Evolutionary conservation across 169 alveolate species (phyloP).

Genomic region (Eimeria brunetti): DNA sequence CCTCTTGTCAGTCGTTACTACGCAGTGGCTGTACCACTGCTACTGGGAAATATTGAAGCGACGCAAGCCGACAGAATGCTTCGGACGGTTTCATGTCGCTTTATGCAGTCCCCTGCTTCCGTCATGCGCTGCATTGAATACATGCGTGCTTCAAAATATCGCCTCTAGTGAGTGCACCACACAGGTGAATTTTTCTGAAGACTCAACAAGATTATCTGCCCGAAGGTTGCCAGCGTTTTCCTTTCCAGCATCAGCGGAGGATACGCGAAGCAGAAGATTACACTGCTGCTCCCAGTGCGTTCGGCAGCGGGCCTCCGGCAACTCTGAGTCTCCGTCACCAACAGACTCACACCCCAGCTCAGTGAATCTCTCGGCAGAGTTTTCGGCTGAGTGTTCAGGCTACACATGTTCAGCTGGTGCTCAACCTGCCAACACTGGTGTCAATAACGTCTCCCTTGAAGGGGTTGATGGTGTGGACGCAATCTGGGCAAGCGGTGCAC

Average conservation of each 20-base stretch:
- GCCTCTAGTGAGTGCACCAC: not conserved
- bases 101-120: constrained; percentile 48
- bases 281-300: not conserved
- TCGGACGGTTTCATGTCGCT: not conserved
- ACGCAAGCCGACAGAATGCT: not conserved
- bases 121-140: not conserved
- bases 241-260: not conserved
- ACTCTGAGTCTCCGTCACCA: not conserved
- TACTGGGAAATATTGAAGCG: constrained; percentile 11
- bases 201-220: not conserved
- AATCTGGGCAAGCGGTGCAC: not conserved
- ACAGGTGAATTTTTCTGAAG: not conserved
- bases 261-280: not conserved
- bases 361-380: not conserved
- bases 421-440: not conserved
- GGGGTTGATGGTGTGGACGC: not conserved
- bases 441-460: not conserved
- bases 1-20: constrained; percentile 37
- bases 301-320: not conserved
- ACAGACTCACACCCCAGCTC: not conserved
- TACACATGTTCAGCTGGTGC: not conserved
- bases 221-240: not conserved
- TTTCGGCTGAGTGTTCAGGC: not conserved
- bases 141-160: not conserved
- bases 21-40: constrained; percentile 62